Percentiles rank a stretch among this genome's conserved stretches.
phyloP scores from a whole-genome alignment of 768 basidiomycete genomes.

The Phylloporus sp. region DNA sequence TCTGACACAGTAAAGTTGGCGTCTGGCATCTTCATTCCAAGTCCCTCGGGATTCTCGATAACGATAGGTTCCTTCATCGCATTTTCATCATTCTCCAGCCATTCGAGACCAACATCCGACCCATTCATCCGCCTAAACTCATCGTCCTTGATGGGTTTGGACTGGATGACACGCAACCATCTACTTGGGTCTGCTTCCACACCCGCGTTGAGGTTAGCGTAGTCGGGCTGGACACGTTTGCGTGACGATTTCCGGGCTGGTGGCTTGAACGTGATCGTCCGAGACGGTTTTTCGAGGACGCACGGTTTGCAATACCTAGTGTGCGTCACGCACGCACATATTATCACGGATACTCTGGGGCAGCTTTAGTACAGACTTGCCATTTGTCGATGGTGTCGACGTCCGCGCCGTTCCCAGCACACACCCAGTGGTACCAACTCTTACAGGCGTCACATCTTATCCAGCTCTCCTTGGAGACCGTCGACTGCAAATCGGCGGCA shows the following conservation, averaged over 20 bases:
- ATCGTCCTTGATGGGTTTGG: conserved; percentile 58
- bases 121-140: conserved; percentile 68
- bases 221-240: conserved; percentile 72
- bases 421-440: conserved; percentile 82
- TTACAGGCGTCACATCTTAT: conserved; percentile 79
- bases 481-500: conserved; percentile 25
- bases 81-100: conserved; percentile 67
- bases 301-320: conserved; percentile 71
- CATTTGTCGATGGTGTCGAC: conserved; percentile 74
- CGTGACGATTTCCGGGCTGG: conserved; percentile 80
- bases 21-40: conserved; percentile 90
- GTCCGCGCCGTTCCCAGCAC: conserved; percentile 64
- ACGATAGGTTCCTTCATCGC: conserved; percentile 84
- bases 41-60: conserved; percentile 69
- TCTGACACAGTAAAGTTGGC: conserved; percentile 69
- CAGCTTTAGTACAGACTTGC: conserved; percentile 38
- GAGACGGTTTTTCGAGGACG: conserved; percentile 52
- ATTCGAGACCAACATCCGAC: conserved; percentile 60
- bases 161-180: conserved; percentile 68
- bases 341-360: conserved; percentile 10
- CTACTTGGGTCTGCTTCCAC: conserved; percentile 55
- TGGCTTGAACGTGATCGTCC: conserved; percentile 68
- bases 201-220: conserved; percentile 69
- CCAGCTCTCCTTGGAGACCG: conserved; percentile 69
- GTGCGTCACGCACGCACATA: conserved; percentile 18